These are phyloP conservation scores for Trichoderma orchidacearum DNA, from an alignment of 495 filamentous ascomycete species.

Conservation along the genomic window DNA sequence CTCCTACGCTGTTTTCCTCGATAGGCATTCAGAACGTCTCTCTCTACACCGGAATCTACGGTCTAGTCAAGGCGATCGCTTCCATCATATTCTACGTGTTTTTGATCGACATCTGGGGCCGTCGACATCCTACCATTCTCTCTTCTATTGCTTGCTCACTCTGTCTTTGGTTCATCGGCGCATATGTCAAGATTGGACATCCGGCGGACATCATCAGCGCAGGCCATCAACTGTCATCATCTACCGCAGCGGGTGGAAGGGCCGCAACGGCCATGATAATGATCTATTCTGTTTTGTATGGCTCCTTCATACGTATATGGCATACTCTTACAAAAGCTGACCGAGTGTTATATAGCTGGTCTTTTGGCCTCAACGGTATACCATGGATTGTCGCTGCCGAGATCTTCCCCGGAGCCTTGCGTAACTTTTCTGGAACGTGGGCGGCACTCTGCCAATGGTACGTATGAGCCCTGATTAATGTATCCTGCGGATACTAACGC, in stretches of 20 bases:
- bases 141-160: constrained; percentile 15
- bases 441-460: constrained; percentile 10
- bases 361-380: constrained; percentile 16
- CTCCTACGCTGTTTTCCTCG: constrained; percentile 17
- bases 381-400: constrained; percentile 18
- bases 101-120: constrained; percentile 15
- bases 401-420: constrained; percentile 14
- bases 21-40: constrained; percentile 18
- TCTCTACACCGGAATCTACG: constrained; percentile 20
- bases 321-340: neutral
- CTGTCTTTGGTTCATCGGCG: constrained; percentile 17
- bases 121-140: constrained; percentile 18
- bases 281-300: constrained; percentile 17
- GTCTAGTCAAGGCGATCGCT: constrained; percentile 14
- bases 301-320: neutral
- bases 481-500: no score
- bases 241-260: constrained; percentile 16
- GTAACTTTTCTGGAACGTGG: constrained; percentile 12
- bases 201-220: constrained; percentile 16
- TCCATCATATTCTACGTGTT: constrained; percentile 18
- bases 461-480: no score
- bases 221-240: constrained; percentile 13
- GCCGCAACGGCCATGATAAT: constrained; percentile 25
- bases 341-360: constrained; percentile 7
- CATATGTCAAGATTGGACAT: constrained; percentile 17